phyloP scores from a whole-genome alignment of 108 stramenopile genomes.

The Hondaea fermentalgiana region DNA sequence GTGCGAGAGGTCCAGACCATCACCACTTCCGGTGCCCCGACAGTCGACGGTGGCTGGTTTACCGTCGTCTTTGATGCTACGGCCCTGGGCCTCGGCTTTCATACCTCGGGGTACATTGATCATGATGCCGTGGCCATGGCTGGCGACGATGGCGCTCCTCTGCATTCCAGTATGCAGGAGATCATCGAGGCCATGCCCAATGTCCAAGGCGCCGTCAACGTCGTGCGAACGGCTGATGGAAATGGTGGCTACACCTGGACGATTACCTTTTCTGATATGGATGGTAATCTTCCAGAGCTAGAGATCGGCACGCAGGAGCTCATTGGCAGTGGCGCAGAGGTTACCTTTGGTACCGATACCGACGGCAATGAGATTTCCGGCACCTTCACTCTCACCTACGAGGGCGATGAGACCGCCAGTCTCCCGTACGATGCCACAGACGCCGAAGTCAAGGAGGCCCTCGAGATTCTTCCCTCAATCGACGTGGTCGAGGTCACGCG shows the following conservation, averaged over 20 bases:
- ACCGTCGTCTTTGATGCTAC: slow-evolving; percentile 50
- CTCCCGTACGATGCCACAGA: slow-evolving; percentile 57
- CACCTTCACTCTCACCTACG: slow-evolving; percentile 55
- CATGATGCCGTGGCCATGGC: slow-evolving; percentile 41
- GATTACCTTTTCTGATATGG: slow-evolving; percentile 55
- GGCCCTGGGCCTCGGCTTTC: slow-evolving; percentile 41
- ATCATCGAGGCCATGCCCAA: slow-evolving; percentile 58
- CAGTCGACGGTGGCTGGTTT: slow-evolving; percentile 42
- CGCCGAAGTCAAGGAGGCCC: slow-evolving; percentile 39
- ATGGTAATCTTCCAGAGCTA: slow-evolving; percentile 65
- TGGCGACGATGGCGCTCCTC: slow-evolving; percentile 26
- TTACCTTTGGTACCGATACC: slow-evolving; percentile 45
- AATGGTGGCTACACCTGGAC: slow-evolving; percentile 57
- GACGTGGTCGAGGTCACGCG: slow-evolving; percentile 53
- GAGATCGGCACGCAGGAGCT: slow-evolving; percentile 40
- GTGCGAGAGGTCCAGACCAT: slow-evolving; percentile 60
- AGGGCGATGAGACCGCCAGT: slow-evolving; percentile 54
- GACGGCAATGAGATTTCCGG: slow-evolving; percentile 65
- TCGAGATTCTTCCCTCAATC: slow-evolving; percentile 37
- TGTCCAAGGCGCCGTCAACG: slow-evolving; percentile 32
- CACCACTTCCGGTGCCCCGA: slow-evolving; percentile 41
- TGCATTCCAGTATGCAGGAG: slow-evolving; percentile 26
- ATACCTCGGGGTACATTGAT: slow-evolving; percentile 57
- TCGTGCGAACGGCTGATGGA: slow-evolving; percentile 35
- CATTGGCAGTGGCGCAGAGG: slow-evolving; percentile 39